Evolutionary conservation across 257 asterid genomes (phyloP).

Genomic region (Primulina tabacum): DNA sequence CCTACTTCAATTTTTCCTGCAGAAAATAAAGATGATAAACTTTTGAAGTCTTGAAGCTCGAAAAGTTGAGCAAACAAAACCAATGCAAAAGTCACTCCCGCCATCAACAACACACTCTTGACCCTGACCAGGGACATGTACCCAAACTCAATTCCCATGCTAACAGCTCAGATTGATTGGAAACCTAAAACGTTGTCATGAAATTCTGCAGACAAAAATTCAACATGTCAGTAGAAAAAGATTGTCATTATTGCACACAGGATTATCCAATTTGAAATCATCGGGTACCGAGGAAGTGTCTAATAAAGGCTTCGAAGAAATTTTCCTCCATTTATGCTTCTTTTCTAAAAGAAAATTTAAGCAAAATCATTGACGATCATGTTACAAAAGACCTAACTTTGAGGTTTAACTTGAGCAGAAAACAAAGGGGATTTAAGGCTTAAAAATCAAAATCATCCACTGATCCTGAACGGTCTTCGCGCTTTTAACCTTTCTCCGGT

Average conservation of each 20-base stretch:
- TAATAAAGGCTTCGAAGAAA: neutral
- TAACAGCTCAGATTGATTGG: slow-evolving; percentile 20
- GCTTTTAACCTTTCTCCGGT: neutral
- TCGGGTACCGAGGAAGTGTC: neutral
- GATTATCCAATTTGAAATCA: neutral
- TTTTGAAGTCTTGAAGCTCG: slow-evolving; percentile 57
- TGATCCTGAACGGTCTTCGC: neutral
- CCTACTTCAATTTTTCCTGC: slow-evolving; percentile 30
- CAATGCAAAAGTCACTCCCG: slow-evolving; percentile 50
- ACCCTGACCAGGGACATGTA: slow-evolving; percentile 44
- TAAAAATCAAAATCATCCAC: too few relatives aligned
- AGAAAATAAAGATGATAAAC: slow-evolving; percentile 43
- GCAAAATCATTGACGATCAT: neutral
- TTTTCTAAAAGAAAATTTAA: neutral
- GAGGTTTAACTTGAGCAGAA: neutral
- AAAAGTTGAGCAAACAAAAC: slow-evolving; percentile 58
- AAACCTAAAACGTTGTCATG: slow-evolving; percentile 14
- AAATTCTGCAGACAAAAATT: slow-evolving; percentile 27
- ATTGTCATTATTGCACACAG: neutral
- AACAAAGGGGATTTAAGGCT: neutral
- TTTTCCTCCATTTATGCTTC: neutral
- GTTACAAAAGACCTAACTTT: neutral
- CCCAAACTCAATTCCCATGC: slow-evolving; percentile 47
- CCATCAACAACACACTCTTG: slow-evolving; percentile 51
- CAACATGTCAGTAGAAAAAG: neutral